Evolutionary conservation across 2,329 filamentous ascomycete genomes (phyloP), one percentile per base, ranked within the genome.

Genomic region (Akanthomyces uredinophilus): DNA sequence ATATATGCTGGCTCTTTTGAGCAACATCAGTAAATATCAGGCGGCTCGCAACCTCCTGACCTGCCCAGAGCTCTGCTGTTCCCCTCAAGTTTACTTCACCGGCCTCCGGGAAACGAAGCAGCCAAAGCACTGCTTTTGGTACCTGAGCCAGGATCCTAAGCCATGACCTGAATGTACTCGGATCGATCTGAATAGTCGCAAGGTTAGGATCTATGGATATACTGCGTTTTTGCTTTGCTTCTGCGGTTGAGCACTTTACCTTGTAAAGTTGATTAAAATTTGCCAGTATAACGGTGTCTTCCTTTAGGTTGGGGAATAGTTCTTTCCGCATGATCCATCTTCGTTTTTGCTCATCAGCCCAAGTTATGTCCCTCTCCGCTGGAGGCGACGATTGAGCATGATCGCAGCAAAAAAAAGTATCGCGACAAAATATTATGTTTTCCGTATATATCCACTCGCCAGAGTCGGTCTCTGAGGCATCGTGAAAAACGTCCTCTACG

Each of bases 201-300:
- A 27, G 49, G 64, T 74, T 63, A 66, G 64, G 62, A 55, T 44
- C 39, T 27, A 24, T 35, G 54, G 24, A 50, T 44, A 52, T 46
- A 51, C n/a, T 43, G 39, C 47, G 18, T 43, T 41, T 39, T 47
- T 43, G 18, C 47, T 41, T 39, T 47, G 55, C 5, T 24, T 16
- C 11, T 22, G n/a, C 14, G 24, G 20, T 46, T 27, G 32, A 20
- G 11, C 16, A 35, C 16, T 50, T 22, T 80, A 95, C 93, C 87
- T 99, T 99, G 79, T 99, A 99, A 37, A 99, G 81, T 74, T 99
- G 95, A 72, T 99, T 99, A 77, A 99, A 99, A 75, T 99, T 99
- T 7, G 92, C 95, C 63, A 99, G 83, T 68, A 99, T 97, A 69
- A 99, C 87, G 22, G 87, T 84, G 72, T 96, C 88, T 69, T 98